Conservation (phyloP, 1,139 yeast species). For the Yamadazyma membranifaciens region DNA sequence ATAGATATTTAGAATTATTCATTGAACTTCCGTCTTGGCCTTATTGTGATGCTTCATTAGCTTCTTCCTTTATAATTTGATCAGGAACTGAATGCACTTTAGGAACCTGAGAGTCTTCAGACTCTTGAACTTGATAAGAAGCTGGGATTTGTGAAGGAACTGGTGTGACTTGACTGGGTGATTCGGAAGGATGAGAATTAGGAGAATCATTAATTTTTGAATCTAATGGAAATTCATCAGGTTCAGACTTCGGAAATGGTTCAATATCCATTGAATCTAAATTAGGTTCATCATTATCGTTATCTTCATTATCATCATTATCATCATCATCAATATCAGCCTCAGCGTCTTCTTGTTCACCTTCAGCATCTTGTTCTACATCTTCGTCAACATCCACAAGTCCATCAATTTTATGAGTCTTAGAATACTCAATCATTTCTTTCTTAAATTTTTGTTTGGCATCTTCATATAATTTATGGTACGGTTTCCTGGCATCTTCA, state of each 20-base stretch:
- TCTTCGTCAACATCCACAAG: conserved; percentile 16
- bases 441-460: conserved; percentile 73
- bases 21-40: background rate
- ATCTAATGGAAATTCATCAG: background rate
- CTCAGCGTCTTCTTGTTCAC: conserved; percentile 15
- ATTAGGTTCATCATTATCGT: conserved; percentile 16
- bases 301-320: conserved; percentile 13
- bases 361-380: conserved; percentile 13
- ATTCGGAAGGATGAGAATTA: conserved; percentile 1
- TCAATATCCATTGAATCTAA: conserved; percentile 11
- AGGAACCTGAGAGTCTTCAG: background rate
- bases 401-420: conserved; percentile 19
- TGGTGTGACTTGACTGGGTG: background rate
- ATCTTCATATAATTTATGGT: conserved; percentile 72
- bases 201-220: background rate
- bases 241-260: conserved; percentile 5
- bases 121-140: background rate
- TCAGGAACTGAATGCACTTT: background rate
- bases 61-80: background rate
- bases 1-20: background rate
- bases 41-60: background rate
- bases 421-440: conserved; percentile 67
- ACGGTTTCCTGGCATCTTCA: conserved; percentile 72
- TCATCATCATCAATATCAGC: conserved; percentile 12
- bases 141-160: background rate